A percentile compares a stretch with the other conserved stretches of the same genome.
Conservation (phyloP, 768 basidiomycete genomes). For the Leccinellum albellum region DNA sequence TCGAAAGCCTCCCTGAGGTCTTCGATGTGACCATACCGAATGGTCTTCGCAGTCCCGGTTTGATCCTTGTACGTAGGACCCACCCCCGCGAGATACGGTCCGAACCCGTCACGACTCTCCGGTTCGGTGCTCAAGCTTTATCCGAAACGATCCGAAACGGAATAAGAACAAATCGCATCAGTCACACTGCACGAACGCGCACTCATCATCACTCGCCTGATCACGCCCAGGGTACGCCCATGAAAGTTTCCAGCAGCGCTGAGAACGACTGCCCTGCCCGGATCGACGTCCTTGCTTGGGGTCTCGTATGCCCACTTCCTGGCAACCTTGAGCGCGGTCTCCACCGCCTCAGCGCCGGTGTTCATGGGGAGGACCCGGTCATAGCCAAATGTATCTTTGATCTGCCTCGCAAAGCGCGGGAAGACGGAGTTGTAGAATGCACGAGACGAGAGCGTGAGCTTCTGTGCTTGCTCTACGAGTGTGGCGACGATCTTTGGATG, state of each 20-base stretch:
- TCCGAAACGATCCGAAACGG: slow-evolving; percentile 5
- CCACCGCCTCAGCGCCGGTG: slow-evolving; percentile 97
- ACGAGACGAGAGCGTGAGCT: slow-evolving; percentile 88
- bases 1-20: slow-evolving; percentile 84
- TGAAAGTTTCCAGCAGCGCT: slow-evolving; percentile 93
- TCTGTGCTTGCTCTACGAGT: slow-evolving; percentile 79
- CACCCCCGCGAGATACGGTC: slow-evolving; percentile 83
- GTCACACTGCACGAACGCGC: neutral
- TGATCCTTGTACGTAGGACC: slow-evolving; percentile 72
- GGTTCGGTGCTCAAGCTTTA: slow-evolving; percentile 92
- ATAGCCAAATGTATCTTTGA: slow-evolving; percentile 83
- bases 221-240: slow-evolving; percentile 85
- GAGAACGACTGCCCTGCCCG: slow-evolving; percentile 78
- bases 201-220: slow-evolving; percentile 49
- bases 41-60: slow-evolving; percentile 45
- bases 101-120: slow-evolving; percentile 81
- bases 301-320: slow-evolving; percentile 97
- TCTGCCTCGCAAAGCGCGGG: slow-evolving; percentile 81
- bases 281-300: slow-evolving; percentile 48
- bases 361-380: slow-evolving; percentile 99
- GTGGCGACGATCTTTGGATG: slow-evolving; percentile 84
- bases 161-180: neutral
- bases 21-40: slow-evolving; percentile 79
- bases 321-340: slow-evolving; percentile 93
- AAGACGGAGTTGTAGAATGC: slow-evolving; percentile 95